Evolutionary conservation across 2,329 filamentous ascomycete genomes (phyloP), one percentile per base, ranked within the genome.

Genomic region (Fusarium torulosum): DNA sequence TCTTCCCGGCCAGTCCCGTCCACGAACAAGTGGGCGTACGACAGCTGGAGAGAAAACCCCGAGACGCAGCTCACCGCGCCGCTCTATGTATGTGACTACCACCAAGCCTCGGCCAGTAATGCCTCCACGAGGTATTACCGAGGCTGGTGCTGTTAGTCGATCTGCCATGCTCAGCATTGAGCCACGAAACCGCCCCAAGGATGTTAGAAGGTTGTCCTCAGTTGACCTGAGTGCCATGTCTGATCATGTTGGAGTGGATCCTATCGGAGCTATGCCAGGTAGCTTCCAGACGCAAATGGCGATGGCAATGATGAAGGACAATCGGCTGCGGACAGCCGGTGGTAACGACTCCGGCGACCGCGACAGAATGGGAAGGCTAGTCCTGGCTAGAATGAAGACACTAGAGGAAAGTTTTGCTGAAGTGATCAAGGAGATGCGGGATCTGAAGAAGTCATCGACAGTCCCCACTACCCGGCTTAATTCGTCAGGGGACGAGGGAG

Each of bases 331-430:
- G 71, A 79, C 76, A 19, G 75, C 76, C 31, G 80, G 76, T 31
- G 76, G 76, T 38, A 69, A 71, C 31, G 79, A 82, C 45, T 59
- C 76, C 6, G 78, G 75, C 54, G 81, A 83, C 84, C 87, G 77
- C 23, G 90, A 92, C 74, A 87, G 91, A 40, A 91, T 94, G 86
- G 89, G 90, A 70, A 87, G 93, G 56, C 85, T 97, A 44, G 91
- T 97, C 79, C 82, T 97, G 44, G 93, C 93, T 10, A 85, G 93
- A 33, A 97, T 97, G 93, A 96, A 96, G 77, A 95, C 91, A 9
- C 84, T 98, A 3, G 94, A 98, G 76, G 93, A 97, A 78, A 91
- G 94, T 15, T 95, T 98, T 77, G 86, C 91, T 4, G 93, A 97
- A 61, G 90, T 97, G n/a, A 87, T 94, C 57, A 88, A 88, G 65